Conservation (phyloP, 176 grass and related monocot genomes). For the Stipa capillata region DNA sequence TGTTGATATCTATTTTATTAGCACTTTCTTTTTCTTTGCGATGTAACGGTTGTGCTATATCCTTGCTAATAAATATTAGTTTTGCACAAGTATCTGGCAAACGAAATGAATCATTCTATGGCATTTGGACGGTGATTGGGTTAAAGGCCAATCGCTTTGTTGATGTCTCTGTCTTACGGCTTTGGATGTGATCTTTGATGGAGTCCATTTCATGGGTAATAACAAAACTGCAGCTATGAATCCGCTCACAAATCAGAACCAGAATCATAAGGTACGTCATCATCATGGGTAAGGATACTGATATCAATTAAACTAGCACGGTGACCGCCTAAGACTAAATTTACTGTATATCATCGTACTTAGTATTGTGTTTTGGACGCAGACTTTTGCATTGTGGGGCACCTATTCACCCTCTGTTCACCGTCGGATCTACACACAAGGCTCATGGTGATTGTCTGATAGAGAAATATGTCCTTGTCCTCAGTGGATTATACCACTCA, state of each 20-base stretch:
- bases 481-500: no score
- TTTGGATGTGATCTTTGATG: slow-evolving; percentile 35
- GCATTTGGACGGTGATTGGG: slow-evolving; percentile 34
- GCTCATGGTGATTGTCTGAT: no score
- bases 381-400: no score
- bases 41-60: not conserved
- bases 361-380: no score
- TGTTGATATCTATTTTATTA: not conserved
- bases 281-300: not conserved
- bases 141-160: slow-evolving; percentile 25
- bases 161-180: not conserved
- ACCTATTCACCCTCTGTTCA: no score
- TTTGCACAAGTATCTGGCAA: slow-evolving; percentile 7
- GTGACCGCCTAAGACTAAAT: no score
- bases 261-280: not conserved
- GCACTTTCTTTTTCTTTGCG: not conserved
- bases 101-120: slow-evolving; percentile 2
- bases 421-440: no score
- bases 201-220: slow-evolving; percentile 1
- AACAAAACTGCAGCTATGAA: slow-evolving; percentile 14
- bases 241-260: not conserved
- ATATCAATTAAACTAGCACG: no score
- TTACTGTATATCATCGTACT: no score
- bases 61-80: not conserved
- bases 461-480: no score